phyloP scores from a whole-genome alignment of 208 protist genomes.

The Blechomonas ayalai region DNA sequence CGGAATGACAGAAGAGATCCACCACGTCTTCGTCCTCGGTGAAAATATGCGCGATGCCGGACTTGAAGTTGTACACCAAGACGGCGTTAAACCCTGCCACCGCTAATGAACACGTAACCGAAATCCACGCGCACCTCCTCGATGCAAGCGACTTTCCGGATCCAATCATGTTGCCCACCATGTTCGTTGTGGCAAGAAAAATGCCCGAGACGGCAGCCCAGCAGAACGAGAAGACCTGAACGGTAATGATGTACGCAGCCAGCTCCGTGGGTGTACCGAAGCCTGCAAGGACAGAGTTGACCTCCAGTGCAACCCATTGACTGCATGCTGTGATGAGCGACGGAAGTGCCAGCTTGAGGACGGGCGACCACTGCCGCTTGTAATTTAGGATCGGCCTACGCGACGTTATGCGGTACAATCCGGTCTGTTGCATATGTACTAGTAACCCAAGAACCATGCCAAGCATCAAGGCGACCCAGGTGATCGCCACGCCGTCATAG shows the following conservation, averaged over 20 bases:
- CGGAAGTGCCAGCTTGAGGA: constrained; percentile 53
- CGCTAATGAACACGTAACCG: constrained; percentile 11
- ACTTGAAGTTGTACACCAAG: constrained; percentile 13
- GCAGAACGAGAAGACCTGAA: constrained; percentile 42
- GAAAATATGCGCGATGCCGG: constrained; percentile 39
- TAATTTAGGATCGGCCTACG: constrained; percentile 47
- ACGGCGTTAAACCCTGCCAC: constrained; percentile 38
- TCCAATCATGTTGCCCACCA: constrained; percentile 73
- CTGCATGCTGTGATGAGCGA: constrained; percentile 74
- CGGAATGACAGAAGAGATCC: constrained; percentile 19
- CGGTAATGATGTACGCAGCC: constrained; percentile 61
- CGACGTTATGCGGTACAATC: constrained; percentile 66
- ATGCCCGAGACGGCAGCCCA: constrained; percentile 61
- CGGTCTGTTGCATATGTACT: constrained; percentile 44
- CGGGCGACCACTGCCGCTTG: constrained; percentile 45
- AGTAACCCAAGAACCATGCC: constrained; percentile 39
- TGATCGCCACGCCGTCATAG: constrained; percentile 43
- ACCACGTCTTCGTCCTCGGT: constrained; percentile 25
- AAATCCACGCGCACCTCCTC: constrained; percentile 35
- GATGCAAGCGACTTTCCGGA: constrained; percentile 32
- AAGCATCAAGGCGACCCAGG: constrained; percentile 51
- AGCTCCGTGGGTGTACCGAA: constrained; percentile 47
- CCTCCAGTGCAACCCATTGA: constrained; percentile 68
- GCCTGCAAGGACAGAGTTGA: constrained; percentile 62
- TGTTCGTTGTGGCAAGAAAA: constrained; percentile 60